These are phyloP conservation scores for Heterococcus sp. DNA, from an alignment of 108 stramenopile genomes.

Conservation along the genomic window DNA sequence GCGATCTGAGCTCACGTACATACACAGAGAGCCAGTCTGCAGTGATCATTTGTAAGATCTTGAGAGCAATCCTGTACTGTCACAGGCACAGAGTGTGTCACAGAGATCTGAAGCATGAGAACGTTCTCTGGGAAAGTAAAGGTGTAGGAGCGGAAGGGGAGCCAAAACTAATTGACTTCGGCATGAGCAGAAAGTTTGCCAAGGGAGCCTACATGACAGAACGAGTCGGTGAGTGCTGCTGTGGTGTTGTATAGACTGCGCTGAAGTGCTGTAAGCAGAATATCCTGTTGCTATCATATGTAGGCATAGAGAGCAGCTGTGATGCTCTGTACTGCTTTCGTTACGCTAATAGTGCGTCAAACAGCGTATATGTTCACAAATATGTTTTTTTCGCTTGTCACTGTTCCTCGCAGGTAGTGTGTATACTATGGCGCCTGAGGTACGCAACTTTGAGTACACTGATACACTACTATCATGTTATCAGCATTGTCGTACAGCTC, in stretches of 20 bases:
- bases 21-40: constrained; percentile 72
- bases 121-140: constrained; percentile 72
- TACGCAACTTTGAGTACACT: not conserved
- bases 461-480: no score
- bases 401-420: no score
- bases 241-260: no score
- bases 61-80: constrained; percentile 72
- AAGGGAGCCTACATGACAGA: constrained; percentile 13
- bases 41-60: constrained; percentile 39
- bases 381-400: no score
- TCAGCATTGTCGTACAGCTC: no score
- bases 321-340: no score
- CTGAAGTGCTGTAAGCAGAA: no score
- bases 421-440: constrained; percentile 49
- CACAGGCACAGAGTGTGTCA: constrained; percentile 75
- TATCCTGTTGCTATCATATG: no score
- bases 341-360: no score
- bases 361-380: no score
- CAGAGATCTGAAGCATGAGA: constrained; percentile 87
- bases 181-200: constrained; percentile 60
- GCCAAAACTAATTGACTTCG: constrained; percentile 88
- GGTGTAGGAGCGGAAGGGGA: constrained; percentile 49
- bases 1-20: constrained; percentile 73
- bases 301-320: no score
- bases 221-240: no score